These are phyloP conservation scores for Verruconis gallopava DNA, from an alignment of 2,329 filamentous ascomycete genomes.

Conservation along the genomic window DNA sequence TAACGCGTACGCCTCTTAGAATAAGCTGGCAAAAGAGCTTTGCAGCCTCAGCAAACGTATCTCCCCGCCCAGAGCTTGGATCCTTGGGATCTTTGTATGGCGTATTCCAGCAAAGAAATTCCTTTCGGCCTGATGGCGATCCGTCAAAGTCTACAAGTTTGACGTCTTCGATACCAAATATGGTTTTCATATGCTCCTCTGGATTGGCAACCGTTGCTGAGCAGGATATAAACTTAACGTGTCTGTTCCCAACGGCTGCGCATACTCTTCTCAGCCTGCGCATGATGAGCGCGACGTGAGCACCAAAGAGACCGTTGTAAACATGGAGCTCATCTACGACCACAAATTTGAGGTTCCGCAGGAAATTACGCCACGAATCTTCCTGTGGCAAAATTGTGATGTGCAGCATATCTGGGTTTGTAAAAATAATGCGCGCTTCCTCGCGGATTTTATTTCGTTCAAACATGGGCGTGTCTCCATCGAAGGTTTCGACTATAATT, in stretches of 20 bases:
- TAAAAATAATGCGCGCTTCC: slow-evolving; percentile 85
- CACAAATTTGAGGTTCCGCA: slow-evolving; percentile 82
- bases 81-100: slow-evolving; percentile 84
- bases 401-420: slow-evolving; percentile 96
- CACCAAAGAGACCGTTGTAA: slow-evolving; percentile 89
- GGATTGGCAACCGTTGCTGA: slow-evolving; percentile 95
- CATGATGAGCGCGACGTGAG: slow-evolving; percentile 93
- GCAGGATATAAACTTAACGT: slow-evolving; percentile 84
- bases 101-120: slow-evolving; percentile 97
- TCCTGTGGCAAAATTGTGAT: slow-evolving; percentile 89
- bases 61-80: slow-evolving; percentile 72
- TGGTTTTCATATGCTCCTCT: slow-evolving; percentile 75
- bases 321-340: slow-evolving; percentile 82
- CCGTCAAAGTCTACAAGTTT: slow-evolving; percentile 80
- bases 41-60: slow-evolving; percentile 73
- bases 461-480: slow-evolving; percentile 80
- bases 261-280: slow-evolving; percentile 75
- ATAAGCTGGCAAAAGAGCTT: slow-evolving; percentile 83
- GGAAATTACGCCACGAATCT: slow-evolving; percentile 71
- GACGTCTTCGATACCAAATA: slow-evolving; percentile 81
- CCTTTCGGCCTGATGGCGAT: slow-evolving; percentile 81
- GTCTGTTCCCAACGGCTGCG: slow-evolving; percentile 73
- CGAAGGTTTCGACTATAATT: slow-evolving; percentile 78
- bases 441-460: slow-evolving; percentile 72
- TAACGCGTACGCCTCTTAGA: slow-evolving; percentile 75